These are phyloP conservation scores for Pseudophaeomoniella oleicola DNA, from an alignment of 2,329 filamentous ascomycete genomes.

Conservation along the genomic window DNA sequence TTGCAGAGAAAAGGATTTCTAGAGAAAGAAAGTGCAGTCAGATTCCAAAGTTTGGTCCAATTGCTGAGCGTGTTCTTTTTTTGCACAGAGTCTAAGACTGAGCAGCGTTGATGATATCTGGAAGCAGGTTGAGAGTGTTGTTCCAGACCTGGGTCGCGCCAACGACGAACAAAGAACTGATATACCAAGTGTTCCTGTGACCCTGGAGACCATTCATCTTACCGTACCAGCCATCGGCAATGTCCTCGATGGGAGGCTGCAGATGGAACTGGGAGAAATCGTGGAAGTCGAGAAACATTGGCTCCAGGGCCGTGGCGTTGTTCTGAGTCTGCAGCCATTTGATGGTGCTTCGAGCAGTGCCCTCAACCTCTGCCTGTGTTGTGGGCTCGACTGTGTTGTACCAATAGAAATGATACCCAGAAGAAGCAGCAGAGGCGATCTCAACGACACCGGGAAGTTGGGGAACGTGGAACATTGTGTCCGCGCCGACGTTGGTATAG, in stretches of 20 bases:
- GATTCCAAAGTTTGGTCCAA: too few species aligned
- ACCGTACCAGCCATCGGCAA: constrained; percentile 26
- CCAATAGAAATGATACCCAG: constrained; percentile 8
- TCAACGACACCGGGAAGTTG: constrained; percentile 16
- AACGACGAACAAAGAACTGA: constrained; percentile 22
- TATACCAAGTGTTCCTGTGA: constrained; percentile 28
- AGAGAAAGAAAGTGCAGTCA: too few species aligned
- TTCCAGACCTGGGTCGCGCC: constrained; percentile 1
- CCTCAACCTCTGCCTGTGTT: constrained; percentile 13
- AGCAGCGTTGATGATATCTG: not conserved
- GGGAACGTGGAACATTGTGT: constrained; percentile 16
- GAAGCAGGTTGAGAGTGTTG: not conserved
- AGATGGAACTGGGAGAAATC: constrained; percentile 24
- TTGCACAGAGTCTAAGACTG: too few species aligned
- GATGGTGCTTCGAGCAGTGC: constrained; percentile 15
- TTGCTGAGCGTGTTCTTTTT: too few species aligned
- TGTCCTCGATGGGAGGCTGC: constrained; percentile 17
- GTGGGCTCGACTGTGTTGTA: constrained; percentile 10
- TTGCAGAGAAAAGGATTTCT: too few species aligned
- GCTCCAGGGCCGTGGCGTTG: constrained; percentile 5
- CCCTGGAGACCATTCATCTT: constrained; percentile 29
- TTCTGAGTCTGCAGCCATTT: constrained; percentile 6
- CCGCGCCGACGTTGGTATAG: constrained; percentile 14
- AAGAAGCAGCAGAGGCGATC: constrained; percentile 10
- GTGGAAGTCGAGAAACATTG: constrained; percentile 20